phyloP scores from a whole-genome alignment of 768 basidiomycete species.

The Tricholoma matsutake region DNA sequence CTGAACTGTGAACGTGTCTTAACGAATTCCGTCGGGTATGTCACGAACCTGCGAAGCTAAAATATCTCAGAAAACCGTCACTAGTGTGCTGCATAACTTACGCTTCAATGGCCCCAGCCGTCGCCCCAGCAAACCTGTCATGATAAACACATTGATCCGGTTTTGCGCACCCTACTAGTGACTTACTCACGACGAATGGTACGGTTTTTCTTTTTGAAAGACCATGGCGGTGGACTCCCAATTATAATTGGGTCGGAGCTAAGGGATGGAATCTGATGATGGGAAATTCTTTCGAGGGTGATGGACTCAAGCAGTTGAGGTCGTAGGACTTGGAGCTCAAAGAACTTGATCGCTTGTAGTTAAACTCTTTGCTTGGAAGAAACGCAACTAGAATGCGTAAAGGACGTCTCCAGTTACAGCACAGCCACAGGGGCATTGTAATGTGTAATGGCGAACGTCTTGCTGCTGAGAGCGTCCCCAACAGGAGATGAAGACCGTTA shows the following conservation, averaged over 20 bases:
- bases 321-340: no score
- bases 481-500: slow-evolving; percentile 54
- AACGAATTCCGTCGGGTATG: slow-evolving; percentile 88
- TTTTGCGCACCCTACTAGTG: neutral
- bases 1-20: slow-evolving; percentile 95
- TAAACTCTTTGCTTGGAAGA: no score
- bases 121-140: slow-evolving; percentile 74
- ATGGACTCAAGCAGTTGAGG: no score
- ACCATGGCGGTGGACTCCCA: slow-evolving; percentile 30
- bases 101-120: slow-evolving; percentile 93
- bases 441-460: slow-evolving; percentile 37
- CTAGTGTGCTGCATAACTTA: slow-evolving; percentile 36
- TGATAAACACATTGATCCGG: neutral
- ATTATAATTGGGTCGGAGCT: no score
- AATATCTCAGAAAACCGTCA: slow-evolving; percentile 29
- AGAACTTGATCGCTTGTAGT: no score
- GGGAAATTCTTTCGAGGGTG: no score
- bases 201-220: slow-evolving; percentile 72
- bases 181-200: slow-evolving; percentile 64
- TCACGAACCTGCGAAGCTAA: slow-evolving; percentile 62
- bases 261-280: no score
- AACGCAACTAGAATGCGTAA: no score
- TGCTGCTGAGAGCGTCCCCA: slow-evolving; percentile 44
- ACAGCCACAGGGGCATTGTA: neutral
- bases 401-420: no score